phyloP scores from a whole-genome alignment of 257 asterid genomes.

The Prunella vulgaris region DNA sequence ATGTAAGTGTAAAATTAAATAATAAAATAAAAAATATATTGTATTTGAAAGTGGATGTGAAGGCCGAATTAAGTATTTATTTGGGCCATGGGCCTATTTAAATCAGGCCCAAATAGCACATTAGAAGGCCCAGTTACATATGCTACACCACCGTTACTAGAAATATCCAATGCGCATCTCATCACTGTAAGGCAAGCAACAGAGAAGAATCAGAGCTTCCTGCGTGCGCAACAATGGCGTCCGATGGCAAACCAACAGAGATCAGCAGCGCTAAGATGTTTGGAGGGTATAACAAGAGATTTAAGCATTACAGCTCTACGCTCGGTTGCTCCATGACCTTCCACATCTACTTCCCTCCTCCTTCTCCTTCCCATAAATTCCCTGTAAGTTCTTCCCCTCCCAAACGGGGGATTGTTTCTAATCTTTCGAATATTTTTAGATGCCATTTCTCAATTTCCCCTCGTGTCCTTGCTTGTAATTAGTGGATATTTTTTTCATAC shows the following conservation, averaged over 20 bases:
- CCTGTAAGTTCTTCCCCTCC: conserved; percentile 40
- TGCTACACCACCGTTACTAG: not conserved
- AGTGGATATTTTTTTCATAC: not conserved
- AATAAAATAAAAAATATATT: too few relatives aligned
- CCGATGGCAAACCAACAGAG: conserved; percentile 62
- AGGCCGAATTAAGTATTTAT: too few relatives aligned
- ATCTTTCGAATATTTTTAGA: not conserved
- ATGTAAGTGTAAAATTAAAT: too few relatives aligned
- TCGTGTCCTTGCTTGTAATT: not conserved
- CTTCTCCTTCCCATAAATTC: conserved; percentile 61
- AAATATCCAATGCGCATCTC: not conserved
- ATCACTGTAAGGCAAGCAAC: not conserved
- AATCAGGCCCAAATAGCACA: not conserved
- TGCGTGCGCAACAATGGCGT: conserved; percentile 28
- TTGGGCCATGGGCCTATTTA: not conserved
- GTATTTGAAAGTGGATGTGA: too few relatives aligned
- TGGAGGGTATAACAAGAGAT: conserved; percentile 93
- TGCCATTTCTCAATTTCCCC: not conserved
- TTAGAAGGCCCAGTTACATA: not conserved
- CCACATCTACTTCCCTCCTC: conserved; percentile 86
- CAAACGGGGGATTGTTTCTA: not conserved
- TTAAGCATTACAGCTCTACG: conserved; percentile 71
- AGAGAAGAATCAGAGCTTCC: not conserved
- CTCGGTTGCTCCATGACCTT: conserved; percentile 91
- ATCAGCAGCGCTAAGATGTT: conserved; percentile 91